These are phyloP conservation scores for Lithospermum erythrorhizon DNA, from an alignment of 257 asterid species.

Conservation along the genomic window DNA sequence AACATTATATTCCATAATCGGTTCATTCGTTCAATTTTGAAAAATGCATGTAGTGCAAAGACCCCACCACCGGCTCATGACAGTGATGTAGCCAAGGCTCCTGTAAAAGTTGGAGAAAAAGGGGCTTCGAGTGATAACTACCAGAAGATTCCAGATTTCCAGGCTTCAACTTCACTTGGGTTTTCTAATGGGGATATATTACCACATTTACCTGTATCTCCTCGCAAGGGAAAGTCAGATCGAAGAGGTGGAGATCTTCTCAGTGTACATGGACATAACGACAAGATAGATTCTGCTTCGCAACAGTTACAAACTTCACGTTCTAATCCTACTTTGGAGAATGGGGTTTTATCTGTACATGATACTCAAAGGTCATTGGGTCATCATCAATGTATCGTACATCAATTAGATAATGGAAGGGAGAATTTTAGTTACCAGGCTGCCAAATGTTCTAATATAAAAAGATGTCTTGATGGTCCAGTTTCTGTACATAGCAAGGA, in stretches of 20 bases:
- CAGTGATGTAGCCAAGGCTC: slow-evolving; percentile 21
- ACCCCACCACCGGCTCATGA: slow-evolving; percentile 32
- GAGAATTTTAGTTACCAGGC: slow-evolving; percentile 6
- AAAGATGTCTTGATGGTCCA: slow-evolving; percentile 22
- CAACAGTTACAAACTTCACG: slow-evolving; percentile 18
- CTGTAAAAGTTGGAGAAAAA: slow-evolving; percentile 15
- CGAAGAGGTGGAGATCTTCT: slow-evolving; percentile 33
- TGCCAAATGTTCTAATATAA: slow-evolving; percentile 18
- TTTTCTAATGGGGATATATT: slow-evolving; percentile 41
- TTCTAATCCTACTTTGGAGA: slow-evolving; percentile 20
- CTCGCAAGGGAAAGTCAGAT: slow-evolving; percentile 49
- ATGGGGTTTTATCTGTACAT: slow-evolving; percentile 24
- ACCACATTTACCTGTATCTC: slow-evolving; percentile 26
- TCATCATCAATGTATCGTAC: slow-evolving; percentile 20
- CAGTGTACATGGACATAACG: slow-evolving; percentile 38
- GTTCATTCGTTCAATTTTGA: slow-evolving; percentile 49
- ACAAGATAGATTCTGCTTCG: slow-evolving; percentile 20
- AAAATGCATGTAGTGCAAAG: slow-evolving; percentile 47
- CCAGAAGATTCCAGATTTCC: slow-evolving; percentile 16
- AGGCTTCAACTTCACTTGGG: slow-evolving; percentile 26
- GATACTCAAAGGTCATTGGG: slow-evolving; percentile 14
- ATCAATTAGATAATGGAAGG: slow-evolving; percentile 16
- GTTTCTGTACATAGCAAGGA: slow-evolving; percentile 28
- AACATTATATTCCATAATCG: slow-evolving; percentile 57
- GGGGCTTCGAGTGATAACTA: slow-evolving; percentile 20